These are phyloP conservation scores for Exutisphaerella laricina DNA, from an alignment of 2,329 filamentous ascomycete species.

Conservation along the genomic window DNA sequence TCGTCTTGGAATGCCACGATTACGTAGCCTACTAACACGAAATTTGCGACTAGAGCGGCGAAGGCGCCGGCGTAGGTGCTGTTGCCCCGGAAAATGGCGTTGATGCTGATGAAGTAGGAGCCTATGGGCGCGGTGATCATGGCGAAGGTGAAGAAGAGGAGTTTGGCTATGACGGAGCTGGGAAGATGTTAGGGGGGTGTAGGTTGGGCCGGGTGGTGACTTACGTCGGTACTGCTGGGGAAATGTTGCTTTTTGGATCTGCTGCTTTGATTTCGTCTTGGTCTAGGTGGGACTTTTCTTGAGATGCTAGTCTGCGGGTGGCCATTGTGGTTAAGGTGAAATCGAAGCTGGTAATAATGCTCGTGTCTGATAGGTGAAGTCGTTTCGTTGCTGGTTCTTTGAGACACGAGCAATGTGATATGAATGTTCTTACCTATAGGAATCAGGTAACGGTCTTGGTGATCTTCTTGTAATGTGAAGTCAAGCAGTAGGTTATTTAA, in stretches of 20 bases:
- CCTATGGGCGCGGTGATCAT: constrained; percentile 86
- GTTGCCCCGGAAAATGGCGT: constrained; percentile 77
- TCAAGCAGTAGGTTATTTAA: too few relatives aligned
- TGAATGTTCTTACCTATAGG: too few relatives aligned
- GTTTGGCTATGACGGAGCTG: constrained; percentile 81
- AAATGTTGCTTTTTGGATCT: constrained; percentile 58
- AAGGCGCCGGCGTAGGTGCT: constrained; percentile 78
- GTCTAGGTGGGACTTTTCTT: constrained; percentile 60
- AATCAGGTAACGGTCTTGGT: too few relatives aligned
- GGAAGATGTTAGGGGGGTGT: constrained; percentile 1
- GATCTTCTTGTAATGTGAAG: too few relatives aligned
- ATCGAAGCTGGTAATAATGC: too few relatives aligned
- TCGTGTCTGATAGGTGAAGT: too few relatives aligned
- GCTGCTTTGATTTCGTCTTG: constrained; percentile 31
- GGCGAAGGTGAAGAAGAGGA: constrained; percentile 81
- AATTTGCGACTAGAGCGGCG: constrained; percentile 84
- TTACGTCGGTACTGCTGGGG: constrained; percentile 78
- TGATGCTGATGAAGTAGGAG: constrained; percentile 77
- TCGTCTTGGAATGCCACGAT: constrained; percentile 90
- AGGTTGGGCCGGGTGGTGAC: constrained; percentile 34
- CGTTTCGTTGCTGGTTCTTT: too few relatives aligned
- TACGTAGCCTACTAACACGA: constrained; percentile 85
- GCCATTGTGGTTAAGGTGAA: constrained; percentile 59
- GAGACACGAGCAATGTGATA: background rate
- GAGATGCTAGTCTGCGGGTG: constrained; percentile 59